Evolutionary conservation across 2,329 filamentous ascomycete species (phyloP), one percentile per base, ranked within the genome.

Genomic region (Microdochium bolleyi): DNA sequence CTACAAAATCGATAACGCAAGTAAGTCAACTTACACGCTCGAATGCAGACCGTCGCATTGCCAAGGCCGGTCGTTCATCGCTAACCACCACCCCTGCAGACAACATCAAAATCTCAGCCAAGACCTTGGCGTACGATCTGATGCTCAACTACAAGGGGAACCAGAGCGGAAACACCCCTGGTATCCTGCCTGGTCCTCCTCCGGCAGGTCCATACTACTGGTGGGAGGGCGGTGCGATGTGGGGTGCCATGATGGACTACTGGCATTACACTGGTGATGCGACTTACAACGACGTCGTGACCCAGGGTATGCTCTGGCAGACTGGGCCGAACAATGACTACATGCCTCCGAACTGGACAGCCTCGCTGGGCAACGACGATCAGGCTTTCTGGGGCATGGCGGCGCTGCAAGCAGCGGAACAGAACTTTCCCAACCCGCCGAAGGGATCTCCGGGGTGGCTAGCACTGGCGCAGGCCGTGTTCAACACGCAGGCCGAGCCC

Each of bases 381-480:
- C 78, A 82, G 64, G 74, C 78, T 7, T 85, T 86, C 63, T 87
- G 84, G 84, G 82, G 73, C 8, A 73, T 85, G 64, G 79, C 82
- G 2, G 81, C 79, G 11, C 76, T 87, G 62, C 74, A 77, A 16
- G 83, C 83, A 1, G 78, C 79, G 32, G 84, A 87, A 63, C 73
- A 76, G 52, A 80, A 77, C 48, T 86, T 82, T 56, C 78, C 76
- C 2, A 73, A 83, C 56, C 76, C 79, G 11, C 70, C 74, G 0
- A 53, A 67, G 0, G 71, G 67, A 9, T 56, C 75, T 50, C 75
- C 79, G 0, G 74, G 77, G 48, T 88, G 84, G 84, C 70, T 86
- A n/a, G 76, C 76, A 24, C 73, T 87, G 51, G 82, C 80, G 2
- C 80, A 83, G 58, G 81, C 78, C 2, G 81, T 85, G 0, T 87